These are phyloP conservation scores for Brassica hybrid DNA, from an alignment of 441 rosid genomes.

Conservation along the genomic window DNA sequence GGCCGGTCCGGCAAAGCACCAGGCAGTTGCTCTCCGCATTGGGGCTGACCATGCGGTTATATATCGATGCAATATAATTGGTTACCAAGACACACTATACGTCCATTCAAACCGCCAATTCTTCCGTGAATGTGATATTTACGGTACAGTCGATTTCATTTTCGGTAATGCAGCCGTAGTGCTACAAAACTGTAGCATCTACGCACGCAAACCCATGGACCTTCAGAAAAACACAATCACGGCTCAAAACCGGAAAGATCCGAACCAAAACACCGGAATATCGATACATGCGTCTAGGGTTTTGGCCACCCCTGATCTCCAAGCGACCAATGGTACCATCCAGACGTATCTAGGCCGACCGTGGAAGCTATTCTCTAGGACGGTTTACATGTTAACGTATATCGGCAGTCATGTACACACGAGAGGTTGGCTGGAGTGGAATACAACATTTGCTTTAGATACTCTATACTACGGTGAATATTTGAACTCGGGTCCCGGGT, in stretches of 20 bases:
- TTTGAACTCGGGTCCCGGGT: slow-evolving; percentile 85
- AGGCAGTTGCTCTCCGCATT: slow-evolving; percentile 90
- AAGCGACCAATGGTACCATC: slow-evolving; percentile 49
- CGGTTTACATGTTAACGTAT: slow-evolving; percentile 71
- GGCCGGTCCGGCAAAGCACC: slow-evolving; percentile 90
- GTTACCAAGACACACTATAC: slow-evolving; percentile 92
- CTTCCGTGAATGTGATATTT: slow-evolving; percentile 73
- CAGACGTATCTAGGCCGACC: slow-evolving; percentile 90
- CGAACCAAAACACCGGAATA: slow-evolving; percentile 89
- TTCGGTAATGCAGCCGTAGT: slow-evolving; percentile 95
- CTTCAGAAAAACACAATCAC: slow-evolving; percentile 89
- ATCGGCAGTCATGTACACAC: slow-evolving; percentile 79
- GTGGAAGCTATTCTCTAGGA: slow-evolving; percentile 82
- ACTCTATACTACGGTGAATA: slow-evolving; percentile 90
- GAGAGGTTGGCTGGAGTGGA: slow-evolving; percentile 95
- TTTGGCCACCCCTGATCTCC: slow-evolving; percentile 62
- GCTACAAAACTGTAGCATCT: slow-evolving; percentile 75
- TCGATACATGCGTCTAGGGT: slow-evolving; percentile 84
- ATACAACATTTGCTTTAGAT: slow-evolving; percentile 68
- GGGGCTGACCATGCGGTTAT: slow-evolving; percentile 93
- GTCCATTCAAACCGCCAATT: slow-evolving; percentile 77
- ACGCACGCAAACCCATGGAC: slow-evolving; percentile 82
- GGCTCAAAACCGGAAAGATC: slow-evolving; percentile 90
- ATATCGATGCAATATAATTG: slow-evolving; percentile 71
- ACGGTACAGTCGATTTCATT: slow-evolving; percentile 92